These are phyloP conservation scores for Colletotrichum echinochloae DNA, from an alignment of 2,329 filamentous ascomycete species.

Conservation along the genomic window DNA sequence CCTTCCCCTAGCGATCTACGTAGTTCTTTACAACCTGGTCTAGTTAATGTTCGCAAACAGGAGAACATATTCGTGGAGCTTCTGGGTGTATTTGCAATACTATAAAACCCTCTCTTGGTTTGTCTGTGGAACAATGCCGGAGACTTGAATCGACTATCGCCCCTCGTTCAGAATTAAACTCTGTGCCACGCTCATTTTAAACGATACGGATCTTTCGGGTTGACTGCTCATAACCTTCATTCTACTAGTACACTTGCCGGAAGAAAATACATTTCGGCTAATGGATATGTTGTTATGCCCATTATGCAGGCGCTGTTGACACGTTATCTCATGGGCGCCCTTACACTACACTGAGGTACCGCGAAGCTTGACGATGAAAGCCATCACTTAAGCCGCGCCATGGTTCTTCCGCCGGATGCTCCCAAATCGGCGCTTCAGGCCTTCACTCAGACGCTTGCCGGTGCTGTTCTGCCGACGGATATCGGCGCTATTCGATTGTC, in stretches of 20 bases:
- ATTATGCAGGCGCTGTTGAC: not conserved
- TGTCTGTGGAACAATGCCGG: not conserved
- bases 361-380: not conserved
- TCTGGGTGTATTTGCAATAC: not conserved
- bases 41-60: no score
- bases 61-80: not conserved
- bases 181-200: not conserved
- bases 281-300: not conserved
- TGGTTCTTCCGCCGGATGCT: slow-evolving; percentile 61
- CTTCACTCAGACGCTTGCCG: slow-evolving; percentile 60
- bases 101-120: not conserved
- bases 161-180: not conserved
- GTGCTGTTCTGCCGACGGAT: slow-evolving; percentile 56
- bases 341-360: not conserved
- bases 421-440: slow-evolving; percentile 65
- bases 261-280: not conserved
- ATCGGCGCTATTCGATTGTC: slow-evolving; percentile 44
- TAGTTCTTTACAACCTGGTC: no score
- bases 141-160: not conserved
- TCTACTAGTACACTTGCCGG: slow-evolving; percentile 20
- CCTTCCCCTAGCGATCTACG: no score
- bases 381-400: slow-evolving; percentile 20
- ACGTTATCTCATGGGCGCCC: slow-evolving; percentile 14
- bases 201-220: not conserved
- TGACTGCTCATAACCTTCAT: not conserved